phyloP scores from a whole-genome alignment of 2,329 filamentous ascomycete genomes.

The Alternaria tenuissima region DNA sequence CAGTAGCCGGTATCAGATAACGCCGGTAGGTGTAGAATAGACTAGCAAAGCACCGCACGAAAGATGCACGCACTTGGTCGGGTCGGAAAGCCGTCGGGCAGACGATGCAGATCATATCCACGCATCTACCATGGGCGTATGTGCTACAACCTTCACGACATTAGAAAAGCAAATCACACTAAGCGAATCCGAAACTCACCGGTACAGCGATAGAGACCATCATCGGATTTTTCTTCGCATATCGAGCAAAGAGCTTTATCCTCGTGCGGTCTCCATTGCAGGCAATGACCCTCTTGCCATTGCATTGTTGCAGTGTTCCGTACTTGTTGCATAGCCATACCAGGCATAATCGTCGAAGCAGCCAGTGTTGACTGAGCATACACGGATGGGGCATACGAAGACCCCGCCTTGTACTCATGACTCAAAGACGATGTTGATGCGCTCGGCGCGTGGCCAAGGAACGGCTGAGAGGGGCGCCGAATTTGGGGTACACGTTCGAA shows the following conservation, averaged over 20 bases:
- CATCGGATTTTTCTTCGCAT: constrained; percentile 77
- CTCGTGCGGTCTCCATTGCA: constrained; percentile 71
- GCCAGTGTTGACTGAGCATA: constrained; percentile 88
- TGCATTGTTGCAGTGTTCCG: constrained; percentile 79
- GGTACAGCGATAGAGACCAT: constrained; percentile 78
- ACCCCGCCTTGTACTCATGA: constrained; percentile 58
- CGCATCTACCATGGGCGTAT: constrained; percentile 66
- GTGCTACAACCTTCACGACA: constrained; percentile 61
- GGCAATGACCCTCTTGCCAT: constrained; percentile 86
- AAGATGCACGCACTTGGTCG: constrained; percentile 72
- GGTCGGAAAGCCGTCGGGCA: constrained; percentile 73
- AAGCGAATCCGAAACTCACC: constrained; percentile 49
- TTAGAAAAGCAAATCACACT: constrained; percentile 25
- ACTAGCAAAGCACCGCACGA: constrained; percentile 73
- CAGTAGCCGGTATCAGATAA: constrained; percentile 66
- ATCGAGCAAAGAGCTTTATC: constrained; percentile 70
- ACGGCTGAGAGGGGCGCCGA: constrained; percentile 71
- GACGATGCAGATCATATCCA: constrained; percentile 67
- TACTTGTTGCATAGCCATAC: constrained; percentile 80
- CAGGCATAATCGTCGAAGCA: constrained; percentile 86
- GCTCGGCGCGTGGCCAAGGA: constrained; percentile 70
- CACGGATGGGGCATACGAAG: constrained; percentile 77
- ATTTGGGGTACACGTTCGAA: constrained; percentile 73
- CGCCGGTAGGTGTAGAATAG: constrained; percentile 74
- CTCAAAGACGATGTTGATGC: constrained; percentile 71